These are phyloP conservation scores for Stropharia rugosoannulata DNA, from an alignment of 768 basidiomycete genomes.

Conservation along the genomic window DNA sequence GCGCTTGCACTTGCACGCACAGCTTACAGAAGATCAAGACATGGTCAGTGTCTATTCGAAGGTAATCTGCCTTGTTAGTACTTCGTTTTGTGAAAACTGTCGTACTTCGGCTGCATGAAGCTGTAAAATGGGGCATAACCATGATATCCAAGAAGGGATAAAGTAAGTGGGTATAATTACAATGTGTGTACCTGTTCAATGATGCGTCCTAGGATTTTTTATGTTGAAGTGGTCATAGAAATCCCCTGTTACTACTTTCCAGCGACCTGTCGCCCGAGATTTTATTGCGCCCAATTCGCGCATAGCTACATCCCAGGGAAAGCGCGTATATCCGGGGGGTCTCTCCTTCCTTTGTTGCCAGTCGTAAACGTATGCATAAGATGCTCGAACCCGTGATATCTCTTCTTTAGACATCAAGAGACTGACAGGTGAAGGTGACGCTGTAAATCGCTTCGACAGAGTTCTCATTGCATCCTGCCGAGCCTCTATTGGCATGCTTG, in stretches of 20 bases:
- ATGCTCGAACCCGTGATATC: conserved; percentile 43
- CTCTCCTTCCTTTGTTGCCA: conserved; percentile 15
- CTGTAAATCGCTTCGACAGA: conserved; percentile 43
- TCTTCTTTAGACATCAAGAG: conserved; percentile 31
- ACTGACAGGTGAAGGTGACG: conserved; percentile 18
- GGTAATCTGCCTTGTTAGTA: no score
- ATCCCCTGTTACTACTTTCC: conserved; percentile 39
- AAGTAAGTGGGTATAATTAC: background rate
- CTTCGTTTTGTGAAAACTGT: no score
- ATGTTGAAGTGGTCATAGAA: conserved; percentile 47
- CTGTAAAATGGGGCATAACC: background rate
- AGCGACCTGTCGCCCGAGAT: conserved; percentile 35
- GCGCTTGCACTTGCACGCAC: no score
- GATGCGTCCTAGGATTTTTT: conserved; percentile 23
- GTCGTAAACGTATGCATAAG: conserved; percentile 52
- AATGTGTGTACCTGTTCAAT: background rate
- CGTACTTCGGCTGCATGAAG: background rate
- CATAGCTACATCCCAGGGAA: conserved; percentile 51
- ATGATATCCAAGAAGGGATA: background rate
- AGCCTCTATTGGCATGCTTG: conserved; percentile 39
- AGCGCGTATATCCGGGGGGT: conserved; percentile 27
- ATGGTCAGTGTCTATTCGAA: no score
- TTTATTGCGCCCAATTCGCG: conserved; percentile 55
- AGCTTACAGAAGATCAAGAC: no score
- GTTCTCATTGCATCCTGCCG: conserved; percentile 54